These are phyloP conservation scores for Oxytropis ochrocephala DNA, from an alignment of 306 rosid genomes.

Conservation along the genomic window DNA sequence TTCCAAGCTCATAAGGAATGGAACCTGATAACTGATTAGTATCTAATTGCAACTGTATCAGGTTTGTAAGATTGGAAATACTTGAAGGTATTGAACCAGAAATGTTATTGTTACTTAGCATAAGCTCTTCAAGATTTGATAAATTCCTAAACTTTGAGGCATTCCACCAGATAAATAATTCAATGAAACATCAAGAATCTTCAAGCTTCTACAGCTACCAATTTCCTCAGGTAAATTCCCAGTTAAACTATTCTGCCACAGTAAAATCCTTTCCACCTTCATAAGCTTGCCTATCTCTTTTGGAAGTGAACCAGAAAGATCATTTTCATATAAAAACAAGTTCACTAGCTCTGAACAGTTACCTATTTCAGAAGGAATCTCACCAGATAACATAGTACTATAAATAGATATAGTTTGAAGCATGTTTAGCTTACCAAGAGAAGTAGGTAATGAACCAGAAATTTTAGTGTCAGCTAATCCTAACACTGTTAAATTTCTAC, in stretches of 20 bases:
- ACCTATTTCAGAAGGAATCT: slow-evolving; percentile 77
- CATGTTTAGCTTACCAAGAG: slow-evolving; percentile 50
- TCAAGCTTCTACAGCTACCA: slow-evolving; percentile 63
- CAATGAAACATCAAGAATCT: slow-evolving; percentile 58
- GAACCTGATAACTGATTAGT: slow-evolving; percentile 65
- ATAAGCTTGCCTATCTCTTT: slow-evolving; percentile 62
- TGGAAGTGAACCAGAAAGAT: slow-evolving; percentile 60
- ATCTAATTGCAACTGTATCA: slow-evolving; percentile 75
- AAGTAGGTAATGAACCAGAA: slow-evolving; percentile 63
- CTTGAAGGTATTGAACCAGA: slow-evolving; percentile 69
- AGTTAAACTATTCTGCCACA: slow-evolving; percentile 67
- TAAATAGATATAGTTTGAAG: slow-evolving; percentile 74
- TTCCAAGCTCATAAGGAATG: slow-evolving; percentile 66
- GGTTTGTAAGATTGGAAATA: slow-evolving; percentile 53
- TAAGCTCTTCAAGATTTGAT: slow-evolving; percentile 67
- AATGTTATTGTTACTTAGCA: slow-evolving; percentile 76
- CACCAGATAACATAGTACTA: slow-evolving; percentile 66
- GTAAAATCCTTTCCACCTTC: slow-evolving; percentile 63
- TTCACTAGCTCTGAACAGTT: slow-evolving; percentile 83
- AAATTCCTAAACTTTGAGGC: slow-evolving; percentile 58
- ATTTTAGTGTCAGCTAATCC: slow-evolving; percentile 77
- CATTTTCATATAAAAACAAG: slow-evolving; percentile 65
- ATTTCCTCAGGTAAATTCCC: slow-evolving; percentile 66
- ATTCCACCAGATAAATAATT: slow-evolving; percentile 66
- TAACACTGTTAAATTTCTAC: slow-evolving; percentile 50